These are phyloP conservation scores for Arthrobotrys iridis DNA, from an alignment of 2,329 filamentous ascomycete genomes.

Conservation along the genomic window DNA sequence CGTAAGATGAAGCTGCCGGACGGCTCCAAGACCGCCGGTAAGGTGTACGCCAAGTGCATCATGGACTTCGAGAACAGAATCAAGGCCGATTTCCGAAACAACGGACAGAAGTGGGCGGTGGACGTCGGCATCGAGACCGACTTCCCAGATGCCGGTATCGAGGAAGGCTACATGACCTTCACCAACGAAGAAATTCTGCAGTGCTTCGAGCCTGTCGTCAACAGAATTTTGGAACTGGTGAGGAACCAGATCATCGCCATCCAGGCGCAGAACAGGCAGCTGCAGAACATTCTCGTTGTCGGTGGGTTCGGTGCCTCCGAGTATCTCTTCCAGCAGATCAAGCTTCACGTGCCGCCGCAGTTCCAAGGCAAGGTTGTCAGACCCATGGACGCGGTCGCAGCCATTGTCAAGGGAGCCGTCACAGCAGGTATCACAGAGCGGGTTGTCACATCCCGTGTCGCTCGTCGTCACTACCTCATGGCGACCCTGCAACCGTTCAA, in stretches of 20 bases:
- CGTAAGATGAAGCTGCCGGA: constrained; percentile 99
- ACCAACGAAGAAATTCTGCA: constrained; percentile 99
- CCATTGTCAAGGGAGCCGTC: constrained; percentile 97
- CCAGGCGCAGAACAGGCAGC: constrained; percentile 90
- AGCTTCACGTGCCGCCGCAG: constrained; percentile 95
- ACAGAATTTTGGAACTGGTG: constrained; percentile 93
- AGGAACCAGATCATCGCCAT: constrained; percentile 99
- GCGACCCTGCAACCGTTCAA: constrained; percentile 98
- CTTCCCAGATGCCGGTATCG: constrained; percentile 95
- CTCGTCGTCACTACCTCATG: constrained; percentile 98
- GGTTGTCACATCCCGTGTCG: constrained; percentile 95
- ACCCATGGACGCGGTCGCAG: constrained; percentile 98
- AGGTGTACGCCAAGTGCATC: constrained; percentile 98
- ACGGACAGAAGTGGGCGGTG: constrained; percentile 98
- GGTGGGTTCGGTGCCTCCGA: constrained; percentile 98
- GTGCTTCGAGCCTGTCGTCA: constrained; percentile 98
- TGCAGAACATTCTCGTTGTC: constrained; percentile 96
- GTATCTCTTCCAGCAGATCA: constrained; percentile 99
- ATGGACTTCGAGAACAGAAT: constrained; percentile 99
- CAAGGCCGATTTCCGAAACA: constrained; percentile 99
- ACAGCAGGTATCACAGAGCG: constrained; percentile 97
- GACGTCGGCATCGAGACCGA: constrained; percentile 98
- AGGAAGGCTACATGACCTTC: constrained; percentile 99
- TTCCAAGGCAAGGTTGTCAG: constrained; percentile 98
- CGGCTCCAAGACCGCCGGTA: constrained; percentile 94